Conservation (phyloP, 2,329 filamentous ascomycete species). For the Hypoxylon sp. region DNA sequence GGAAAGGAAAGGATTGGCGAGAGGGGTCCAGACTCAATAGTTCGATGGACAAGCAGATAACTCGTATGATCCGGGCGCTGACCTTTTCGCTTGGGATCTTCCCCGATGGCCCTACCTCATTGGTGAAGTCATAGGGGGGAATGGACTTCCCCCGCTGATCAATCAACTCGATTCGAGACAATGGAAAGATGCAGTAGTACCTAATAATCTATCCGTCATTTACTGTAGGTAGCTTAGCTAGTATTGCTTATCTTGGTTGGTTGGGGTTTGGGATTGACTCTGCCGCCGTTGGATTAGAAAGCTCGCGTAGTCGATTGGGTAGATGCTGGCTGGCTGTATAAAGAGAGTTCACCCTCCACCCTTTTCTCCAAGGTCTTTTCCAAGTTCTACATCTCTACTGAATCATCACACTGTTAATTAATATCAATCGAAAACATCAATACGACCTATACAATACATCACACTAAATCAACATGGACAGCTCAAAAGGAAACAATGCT, state of each 20-base stretch:
- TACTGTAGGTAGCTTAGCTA: slow-evolving; percentile 10
- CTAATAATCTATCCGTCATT: too few species aligned
- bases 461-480: slow-evolving; percentile 37
- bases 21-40: too few species aligned
- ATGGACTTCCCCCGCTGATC: slow-evolving; percentile 22
- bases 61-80: slow-evolving; percentile 19
- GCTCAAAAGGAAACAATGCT: slow-evolving; percentile 25
- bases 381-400: too few species aligned
- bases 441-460: neutral
- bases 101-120: slow-evolving; percentile 26
- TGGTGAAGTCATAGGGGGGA: slow-evolving; percentile 42
- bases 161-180: slow-evolving; percentile 23
- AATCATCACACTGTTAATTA: slow-evolving; percentile 2
- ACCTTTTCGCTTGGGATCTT: slow-evolving; percentile 27
- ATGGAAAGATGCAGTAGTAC: slow-evolving; percentile 25
- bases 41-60: too few species aligned
- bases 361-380: neutral
- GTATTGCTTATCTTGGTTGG: slow-evolving; percentile 15
- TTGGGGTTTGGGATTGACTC: neutral
- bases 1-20: too few species aligned
- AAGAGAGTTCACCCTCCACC: slow-evolving; percentile 18
- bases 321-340: slow-evolving; percentile 12
- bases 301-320: slow-evolving; percentile 19
- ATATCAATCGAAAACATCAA: slow-evolving; percentile 7
- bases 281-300: slow-evolving; percentile 18